A percentile compares a stretch with the other conserved stretches of the same genome.
phyloP scores from a whole-genome alignment of 2,329 filamentous ascomycete species.

The Elsinoe ampelina region DNA sequence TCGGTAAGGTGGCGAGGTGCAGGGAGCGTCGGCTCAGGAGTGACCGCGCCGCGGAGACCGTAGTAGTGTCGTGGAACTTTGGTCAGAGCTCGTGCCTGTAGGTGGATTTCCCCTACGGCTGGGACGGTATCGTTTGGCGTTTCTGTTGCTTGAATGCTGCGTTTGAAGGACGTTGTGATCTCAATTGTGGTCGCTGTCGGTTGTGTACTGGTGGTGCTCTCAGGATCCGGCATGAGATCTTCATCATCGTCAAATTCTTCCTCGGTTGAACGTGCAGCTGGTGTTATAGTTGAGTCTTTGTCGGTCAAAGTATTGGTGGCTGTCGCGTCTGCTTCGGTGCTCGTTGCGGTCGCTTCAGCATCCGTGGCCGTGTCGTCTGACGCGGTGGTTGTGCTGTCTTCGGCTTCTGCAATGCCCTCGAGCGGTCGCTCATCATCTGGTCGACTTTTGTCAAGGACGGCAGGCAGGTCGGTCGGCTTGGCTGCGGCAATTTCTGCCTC shows the following conservation, averaged over 20 bases:
- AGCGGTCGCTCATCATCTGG: background rate
- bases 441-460: background rate
- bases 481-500: background rate
- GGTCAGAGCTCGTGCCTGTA: background rate
- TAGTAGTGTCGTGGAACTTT: background rate
- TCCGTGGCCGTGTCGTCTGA: background rate
- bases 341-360: background rate
- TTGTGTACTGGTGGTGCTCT: background rate
- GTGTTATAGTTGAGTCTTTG: background rate
- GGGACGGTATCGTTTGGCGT: background rate
- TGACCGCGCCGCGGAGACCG: conserved; percentile 2
- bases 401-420: background rate
- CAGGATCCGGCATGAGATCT: background rate
- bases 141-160: background rate
- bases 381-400: too few species aligned
- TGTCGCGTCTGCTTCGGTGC: background rate
- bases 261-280: background rate
- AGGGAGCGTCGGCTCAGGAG: background rate
- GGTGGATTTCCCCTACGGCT: background rate
- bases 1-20: background rate
- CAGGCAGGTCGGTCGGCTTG: background rate
- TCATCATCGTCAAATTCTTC: conserved; percentile 1
- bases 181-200: conserved; percentile 2
- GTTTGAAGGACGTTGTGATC: background rate
- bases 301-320: background rate